Evolutionary conservation across 768 basidiomycete species (phyloP).

Genomic region (Collybia sordida): DNA sequence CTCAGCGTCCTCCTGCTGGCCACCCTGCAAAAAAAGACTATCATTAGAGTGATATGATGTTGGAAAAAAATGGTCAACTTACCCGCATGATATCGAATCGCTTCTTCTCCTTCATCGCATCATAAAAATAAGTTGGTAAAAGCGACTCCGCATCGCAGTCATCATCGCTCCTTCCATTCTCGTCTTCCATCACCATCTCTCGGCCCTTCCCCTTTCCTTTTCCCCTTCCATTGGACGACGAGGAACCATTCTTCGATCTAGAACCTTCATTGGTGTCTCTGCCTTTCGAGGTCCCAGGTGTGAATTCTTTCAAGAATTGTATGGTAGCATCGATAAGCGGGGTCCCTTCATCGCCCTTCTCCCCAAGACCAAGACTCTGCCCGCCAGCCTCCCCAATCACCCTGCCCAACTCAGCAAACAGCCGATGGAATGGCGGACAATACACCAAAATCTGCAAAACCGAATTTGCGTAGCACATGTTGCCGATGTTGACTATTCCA

Average conservation of each 20-base stretch:
- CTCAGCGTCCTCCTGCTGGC: slow-evolving; percentile 97
- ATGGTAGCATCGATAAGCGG: slow-evolving; percentile 70
- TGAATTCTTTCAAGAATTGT: slow-evolving; percentile 79
- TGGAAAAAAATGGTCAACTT: slow-evolving; percentile 27
- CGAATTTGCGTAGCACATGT: slow-evolving; percentile 97
- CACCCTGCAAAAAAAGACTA: slow-evolving; percentile 49
- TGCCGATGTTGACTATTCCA: slow-evolving; percentile 91
- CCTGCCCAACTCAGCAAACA: slow-evolving; percentile 73
- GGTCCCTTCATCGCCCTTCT: slow-evolving; percentile 29
- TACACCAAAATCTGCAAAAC: slow-evolving; percentile 90
- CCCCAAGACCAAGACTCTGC: slow-evolving; percentile 21
- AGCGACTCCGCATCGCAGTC: slow-evolving; percentile 66
- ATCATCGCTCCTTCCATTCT: slow-evolving; percentile 41
- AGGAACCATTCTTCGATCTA: slow-evolving; percentile 14
- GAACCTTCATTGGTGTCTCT: slow-evolving; percentile 1
- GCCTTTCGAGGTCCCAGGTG: slow-evolving; percentile 22
- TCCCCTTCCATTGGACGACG: slow-evolving; percentile 17
- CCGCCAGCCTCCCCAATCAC: slow-evolving; percentile 35
- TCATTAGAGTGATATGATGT: slow-evolving; percentile 3
- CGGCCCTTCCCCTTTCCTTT: slow-evolving; percentile 38
- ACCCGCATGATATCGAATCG: slow-evolving; percentile 92
- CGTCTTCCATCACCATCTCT: slow-evolving; percentile 20
- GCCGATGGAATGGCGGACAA: slow-evolving; percentile 78
- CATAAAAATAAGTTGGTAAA: slow-evolving; percentile 83
- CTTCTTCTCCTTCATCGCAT: slow-evolving; percentile 92